Conservation (phyloP, 768 basidiomycete genomes). For the Rhodotorula kratochvilovae region DNA sequence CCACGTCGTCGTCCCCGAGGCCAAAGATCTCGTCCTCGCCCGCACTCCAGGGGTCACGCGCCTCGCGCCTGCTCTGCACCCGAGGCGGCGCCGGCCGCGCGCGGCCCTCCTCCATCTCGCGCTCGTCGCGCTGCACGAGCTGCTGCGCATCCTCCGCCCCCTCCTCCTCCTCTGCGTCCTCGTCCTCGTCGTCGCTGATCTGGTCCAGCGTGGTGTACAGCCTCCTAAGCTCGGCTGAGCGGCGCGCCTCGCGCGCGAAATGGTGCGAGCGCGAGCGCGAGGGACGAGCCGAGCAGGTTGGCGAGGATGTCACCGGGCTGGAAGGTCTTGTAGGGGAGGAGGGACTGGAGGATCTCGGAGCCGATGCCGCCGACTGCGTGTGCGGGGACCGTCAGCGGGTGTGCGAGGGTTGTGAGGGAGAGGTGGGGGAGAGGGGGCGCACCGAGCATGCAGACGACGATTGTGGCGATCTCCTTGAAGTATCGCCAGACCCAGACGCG, state of each 20-base stretch:
- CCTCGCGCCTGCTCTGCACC: background rate
- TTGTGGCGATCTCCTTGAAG: conserved; percentile 14
- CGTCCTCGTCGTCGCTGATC: conserved; percentile 66
- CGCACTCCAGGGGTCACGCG: conserved; percentile 24
- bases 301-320: conserved; percentile 40
- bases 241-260: background rate
- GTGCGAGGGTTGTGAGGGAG: background rate
- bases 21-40: conserved; percentile 28
- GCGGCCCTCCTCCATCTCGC: conserved; percentile 11
- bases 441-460: conserved; percentile 28
- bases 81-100: too few relatives aligned
- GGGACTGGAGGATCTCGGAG: conserved; percentile 38
- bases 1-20: conserved; percentile 21
- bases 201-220: conserved; percentile 77
- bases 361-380: conserved; percentile 30
- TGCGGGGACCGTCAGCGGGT: background rate
- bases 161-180: conserved; percentile 54
- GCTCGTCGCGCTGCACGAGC: background rate
- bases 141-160: background rate
- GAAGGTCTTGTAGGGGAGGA: conserved; percentile 42
- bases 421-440: background rate
- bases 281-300: conserved; percentile 34
- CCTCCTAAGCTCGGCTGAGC: conserved; percentile 61
- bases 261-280: conserved; percentile 15
- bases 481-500: conserved; percentile 28